Conservation (phyloP, 2,329 filamentous ascomycete species). For the Ophiostoma piceae region DNA sequence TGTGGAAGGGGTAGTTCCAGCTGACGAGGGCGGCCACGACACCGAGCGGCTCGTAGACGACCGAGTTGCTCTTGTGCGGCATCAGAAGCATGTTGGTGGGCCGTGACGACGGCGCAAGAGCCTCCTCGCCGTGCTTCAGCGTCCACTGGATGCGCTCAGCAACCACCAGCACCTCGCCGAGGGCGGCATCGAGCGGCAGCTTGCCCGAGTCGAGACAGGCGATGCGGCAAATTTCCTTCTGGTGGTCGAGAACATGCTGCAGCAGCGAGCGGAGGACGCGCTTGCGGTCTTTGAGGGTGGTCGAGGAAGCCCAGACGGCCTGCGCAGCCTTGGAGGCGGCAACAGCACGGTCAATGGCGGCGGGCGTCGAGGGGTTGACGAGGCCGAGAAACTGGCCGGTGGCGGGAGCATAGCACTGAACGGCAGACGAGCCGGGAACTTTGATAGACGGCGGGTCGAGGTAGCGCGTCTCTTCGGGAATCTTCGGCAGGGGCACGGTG, state of each 20-base stretch:
- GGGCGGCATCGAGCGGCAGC: conserved; percentile 87
- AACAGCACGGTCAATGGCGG: conserved; percentile 74
- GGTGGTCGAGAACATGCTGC: conserved; percentile 79
- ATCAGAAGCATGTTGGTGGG: conserved; percentile 82
- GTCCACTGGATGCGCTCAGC: conserved; percentile 94
- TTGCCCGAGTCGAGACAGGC: conserved; percentile 93
- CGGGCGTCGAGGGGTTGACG: conserved; percentile 69
- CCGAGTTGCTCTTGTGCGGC: conserved; percentile 89
- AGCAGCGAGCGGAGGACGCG: conserved; percentile 76
- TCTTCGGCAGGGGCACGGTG: conserved; percentile 56
- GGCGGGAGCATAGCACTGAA: conserved; percentile 85
- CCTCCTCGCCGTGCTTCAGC: conserved; percentile 79
- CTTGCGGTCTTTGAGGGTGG: conserved; percentile 70
- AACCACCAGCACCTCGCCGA: conserved; percentile 92
- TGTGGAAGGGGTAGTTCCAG: conserved; percentile 98
- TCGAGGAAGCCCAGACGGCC: conserved; percentile 65
- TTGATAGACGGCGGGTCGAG: conserved; percentile 30
- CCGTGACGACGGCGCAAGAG: conserved; percentile 63
- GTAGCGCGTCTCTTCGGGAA: conserved; percentile 49
- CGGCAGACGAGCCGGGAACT: conserved; percentile 58
- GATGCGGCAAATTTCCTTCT: conserved; percentile 76
- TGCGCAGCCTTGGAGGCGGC: conserved; percentile 71
- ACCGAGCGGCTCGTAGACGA: conserved; percentile 85
- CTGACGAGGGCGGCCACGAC: conserved; percentile 89
- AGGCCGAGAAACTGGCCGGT: conserved; percentile 78